Percentiles rank a stretch among this genome's conserved stretches.
These are phyloP conservation scores for Puccinia sorghi DNA, from an alignment of 1,284 basidiomycete genomes.

Conservation along the genomic window DNA sequence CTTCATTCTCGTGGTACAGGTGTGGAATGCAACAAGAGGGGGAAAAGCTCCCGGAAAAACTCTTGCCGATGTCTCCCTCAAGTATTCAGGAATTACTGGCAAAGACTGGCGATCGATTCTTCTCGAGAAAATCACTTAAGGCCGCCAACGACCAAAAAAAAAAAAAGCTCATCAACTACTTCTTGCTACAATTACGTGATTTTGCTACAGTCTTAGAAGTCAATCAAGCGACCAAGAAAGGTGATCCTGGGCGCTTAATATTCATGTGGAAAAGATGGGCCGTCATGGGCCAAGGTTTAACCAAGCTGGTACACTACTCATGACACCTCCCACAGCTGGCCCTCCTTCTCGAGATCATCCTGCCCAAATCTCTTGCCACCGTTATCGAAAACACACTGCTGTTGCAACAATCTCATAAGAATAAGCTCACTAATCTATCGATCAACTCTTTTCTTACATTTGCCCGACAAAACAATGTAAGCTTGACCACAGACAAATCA, in stretches of 20 bases:
- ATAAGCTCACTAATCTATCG: neutral
- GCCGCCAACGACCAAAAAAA: neutral
- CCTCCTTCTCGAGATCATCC: conserved; percentile 4
- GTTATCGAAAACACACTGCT: conserved; percentile 17
- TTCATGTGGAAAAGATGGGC: conserved; percentile 19
- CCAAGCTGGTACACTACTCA: conserved; percentile 22
- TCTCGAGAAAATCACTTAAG: neutral
- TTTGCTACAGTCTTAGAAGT: conserved; percentile 20
- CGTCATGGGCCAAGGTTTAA: conserved; percentile 26
- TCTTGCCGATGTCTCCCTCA: too few relatives aligned
- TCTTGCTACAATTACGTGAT: neutral
- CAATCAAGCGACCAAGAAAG: conserved; percentile 17
- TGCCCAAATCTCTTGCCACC: conserved; percentile 8
- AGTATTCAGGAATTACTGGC: too few relatives aligned
- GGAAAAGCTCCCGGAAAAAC: too few relatives aligned
- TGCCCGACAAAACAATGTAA: neutral
- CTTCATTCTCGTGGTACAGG: neutral
- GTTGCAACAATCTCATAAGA: neutral
- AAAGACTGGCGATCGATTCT: too few relatives aligned
- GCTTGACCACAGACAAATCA: neutral
- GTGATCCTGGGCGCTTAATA: neutral
- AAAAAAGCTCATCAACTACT: conserved; percentile 1
- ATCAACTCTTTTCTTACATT: neutral
- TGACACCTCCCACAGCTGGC: conserved; percentile 17
- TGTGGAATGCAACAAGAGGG: too few relatives aligned